Conservation (phyloP, 192 early-diverging fungal species). For the Anaeromyces robustus region DNA sequence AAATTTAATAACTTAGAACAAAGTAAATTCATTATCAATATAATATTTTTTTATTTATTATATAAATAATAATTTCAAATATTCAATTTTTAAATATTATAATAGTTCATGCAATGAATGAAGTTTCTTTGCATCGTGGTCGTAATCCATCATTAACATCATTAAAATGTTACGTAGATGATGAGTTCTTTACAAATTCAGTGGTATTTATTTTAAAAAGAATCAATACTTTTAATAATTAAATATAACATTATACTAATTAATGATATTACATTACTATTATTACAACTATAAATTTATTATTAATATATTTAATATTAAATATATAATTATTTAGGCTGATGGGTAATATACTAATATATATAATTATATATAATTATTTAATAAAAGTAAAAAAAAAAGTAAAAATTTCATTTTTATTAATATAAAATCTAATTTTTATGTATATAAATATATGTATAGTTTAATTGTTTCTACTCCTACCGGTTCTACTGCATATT, state of each 20-base stretch:
- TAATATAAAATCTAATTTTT: not conserved
- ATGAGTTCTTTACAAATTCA: constrained; percentile 66
- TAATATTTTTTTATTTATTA: too few species aligned
- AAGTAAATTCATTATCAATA: too few species aligned
- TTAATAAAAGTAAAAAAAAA: not conserved
- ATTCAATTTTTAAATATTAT: too few species aligned
- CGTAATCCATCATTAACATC: constrained; percentile 65
- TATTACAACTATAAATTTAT: too few species aligned
- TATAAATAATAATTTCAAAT: too few species aligned
- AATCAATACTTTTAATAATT: too few species aligned
- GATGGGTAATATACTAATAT: not conserved
- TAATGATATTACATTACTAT: too few species aligned
- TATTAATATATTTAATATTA: too few species aligned
- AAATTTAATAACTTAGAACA: constrained; percentile 26
- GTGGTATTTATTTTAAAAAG: too few species aligned
- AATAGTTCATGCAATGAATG: constrained; percentile 58
- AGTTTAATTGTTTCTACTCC: constrained; percentile 69
- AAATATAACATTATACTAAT: too few species aligned
- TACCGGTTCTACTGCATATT: constrained; percentile 86
- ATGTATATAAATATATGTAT: constrained; percentile 7
- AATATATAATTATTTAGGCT: not conserved
- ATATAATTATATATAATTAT: too few species aligned
- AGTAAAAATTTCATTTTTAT: not conserved
- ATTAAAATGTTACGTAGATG: constrained; percentile 66
- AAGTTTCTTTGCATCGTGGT: constrained; percentile 74